Base-by-base conservation (phyloP, 2,329 filamentous ascomycete species). In the Colletotrichum lentis region DNA sequence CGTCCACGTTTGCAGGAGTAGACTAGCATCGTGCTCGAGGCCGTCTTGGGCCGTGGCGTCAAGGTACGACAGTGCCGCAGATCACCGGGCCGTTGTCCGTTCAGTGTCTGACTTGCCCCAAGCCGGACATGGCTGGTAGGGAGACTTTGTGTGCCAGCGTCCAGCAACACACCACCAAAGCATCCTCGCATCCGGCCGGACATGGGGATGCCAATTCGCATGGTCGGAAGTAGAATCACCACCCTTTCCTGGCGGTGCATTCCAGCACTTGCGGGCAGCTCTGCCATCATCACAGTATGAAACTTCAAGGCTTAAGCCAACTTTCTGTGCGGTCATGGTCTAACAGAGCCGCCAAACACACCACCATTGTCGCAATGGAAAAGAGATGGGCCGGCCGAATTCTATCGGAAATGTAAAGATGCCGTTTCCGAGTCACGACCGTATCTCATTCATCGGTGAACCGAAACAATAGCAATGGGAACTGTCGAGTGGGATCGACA, bases 1-100 rank as follows among this genome's bases (percentile, higher is more conserved):
- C 24, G n/a, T 24, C 12, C 27, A 44, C 55, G 50, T 41, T 69
- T 65, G 66, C 66, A 27, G 62, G 27, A 7, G 20, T 37, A 49
- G 20, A 6, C 27, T 31, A 31, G 27, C 62, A 18, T 31, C 43
- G 18, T 41, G 35, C 35, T 18, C 18, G 54, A 47, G 12, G 37
- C 6, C n/a, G 44, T 37, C 62, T 55, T 46, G 43, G 37, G 20
- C 37, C 24, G 18, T 50, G 62, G 66, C 66, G 66, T 37, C 44
- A 55, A 31, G 53, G 43, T 53, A 14, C 24, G 37, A 35, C 62
- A 50, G 57, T 63, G 44, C 66, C 50, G 66, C 44, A 66, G 44
- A 69, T 66, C 66, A 22, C 50, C 62, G 20, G 46, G 7, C 55
- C 55, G 62, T 47, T 43, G 49, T 14, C n/a, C n/a, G 27, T 20